Base-by-base conservation (phyloP, 495 filamentous ascomycete species). In the Talaromyces borbonicus region DNA sequence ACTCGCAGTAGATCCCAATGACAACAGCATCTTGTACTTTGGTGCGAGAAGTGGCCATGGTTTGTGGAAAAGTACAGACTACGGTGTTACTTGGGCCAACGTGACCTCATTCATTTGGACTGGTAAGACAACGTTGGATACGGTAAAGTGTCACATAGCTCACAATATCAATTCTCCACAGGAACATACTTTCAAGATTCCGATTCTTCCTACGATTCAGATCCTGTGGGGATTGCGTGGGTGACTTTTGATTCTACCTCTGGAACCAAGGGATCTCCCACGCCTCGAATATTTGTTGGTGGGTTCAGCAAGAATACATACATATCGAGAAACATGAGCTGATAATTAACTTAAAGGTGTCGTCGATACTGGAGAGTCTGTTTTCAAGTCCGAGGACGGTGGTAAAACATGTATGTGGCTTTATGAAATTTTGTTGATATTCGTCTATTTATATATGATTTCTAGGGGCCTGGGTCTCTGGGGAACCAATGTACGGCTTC, bases 11-110 rank as follows among this genome's bases (percentile, higher is more conserved):
- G 41, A 43, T 16, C 41, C 41, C 3, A 64, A 66, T 15, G 75
- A 75, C 49, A 70, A 67, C 32, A 68, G 69, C 19, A 71, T 77
- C 26, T 52, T 80, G 26, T 80, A 75, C 53, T 74, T 78, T 46
- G 77, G 77, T 5, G 74, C 77, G 19, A 68, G 77, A 33, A 78
- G 74, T 52, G 75, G 74, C n/a, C 68, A 79, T 20, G 78, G 79
- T 11, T 61, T 83, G n/a, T 80, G 73, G 69, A 77, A 75, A 55
- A 77, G 72, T 52, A 70, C 61, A 9, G 74, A 83, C 48, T 65
- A 64, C 12, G 78, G 75, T 23, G 68, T 49, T 8, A 74, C 75
- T 11, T 82, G 73, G 59, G 53, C 60, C n/a, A 77, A 79, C 48
- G 78, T 81, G 8, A 66, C 65, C 8, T 68, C 67, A 12, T 80